These are phyloP conservation scores for Blastobotrys robertii DNA, from an alignment of 805 yeast species.

Conservation along the genomic window DNA sequence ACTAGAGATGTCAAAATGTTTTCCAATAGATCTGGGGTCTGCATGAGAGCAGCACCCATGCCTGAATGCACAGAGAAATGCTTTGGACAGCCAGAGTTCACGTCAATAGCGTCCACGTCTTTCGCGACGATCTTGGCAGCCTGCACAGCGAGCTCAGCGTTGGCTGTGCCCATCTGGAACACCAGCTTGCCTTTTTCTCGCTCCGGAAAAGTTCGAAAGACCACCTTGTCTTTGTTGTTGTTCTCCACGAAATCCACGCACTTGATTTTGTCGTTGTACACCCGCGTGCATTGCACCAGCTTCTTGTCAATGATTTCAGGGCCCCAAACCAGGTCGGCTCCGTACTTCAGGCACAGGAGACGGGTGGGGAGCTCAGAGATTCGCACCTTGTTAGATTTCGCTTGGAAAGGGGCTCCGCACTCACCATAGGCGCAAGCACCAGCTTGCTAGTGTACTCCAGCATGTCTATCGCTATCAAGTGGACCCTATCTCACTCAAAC, in stretches of 20 bases:
- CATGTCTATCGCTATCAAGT: conserved; percentile 30
- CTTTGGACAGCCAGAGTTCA: conserved; percentile 96
- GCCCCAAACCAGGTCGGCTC: conserved; percentile 94
- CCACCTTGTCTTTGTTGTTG: conserved; percentile 37
- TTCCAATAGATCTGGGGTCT: conserved; percentile 71
- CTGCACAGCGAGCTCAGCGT: conserved; percentile 73
- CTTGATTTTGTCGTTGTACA: conserved; percentile 36
- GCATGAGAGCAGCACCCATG: conserved; percentile 91
- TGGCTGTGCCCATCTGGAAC: conserved; percentile 85
- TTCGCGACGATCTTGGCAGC: conserved; percentile 74
- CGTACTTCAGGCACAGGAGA: conserved; percentile 65
- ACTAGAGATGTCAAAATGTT: conserved; percentile 62
- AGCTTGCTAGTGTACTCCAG: conserved; percentile 65
- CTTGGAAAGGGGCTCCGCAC: too few species aligned
- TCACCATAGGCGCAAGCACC: conserved; percentile 86
- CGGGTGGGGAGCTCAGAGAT: conserved; percentile 92
- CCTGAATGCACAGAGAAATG: conserved; percentile 92
- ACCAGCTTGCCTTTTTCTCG: conserved; percentile 59
- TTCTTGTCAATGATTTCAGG: conserved; percentile 92
- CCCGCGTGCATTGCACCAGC: conserved; percentile 58
- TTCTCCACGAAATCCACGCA: conserved; percentile 26
- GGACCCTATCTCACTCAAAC: too few species aligned
- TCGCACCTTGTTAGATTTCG: conserved; percentile 51
- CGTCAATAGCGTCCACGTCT: conserved; percentile 88
- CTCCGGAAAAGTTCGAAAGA: conserved; percentile 63